phyloP scores from a whole-genome alignment of 1,284 basidiomycete species.

The Rhodotorula sp. region DNA sequence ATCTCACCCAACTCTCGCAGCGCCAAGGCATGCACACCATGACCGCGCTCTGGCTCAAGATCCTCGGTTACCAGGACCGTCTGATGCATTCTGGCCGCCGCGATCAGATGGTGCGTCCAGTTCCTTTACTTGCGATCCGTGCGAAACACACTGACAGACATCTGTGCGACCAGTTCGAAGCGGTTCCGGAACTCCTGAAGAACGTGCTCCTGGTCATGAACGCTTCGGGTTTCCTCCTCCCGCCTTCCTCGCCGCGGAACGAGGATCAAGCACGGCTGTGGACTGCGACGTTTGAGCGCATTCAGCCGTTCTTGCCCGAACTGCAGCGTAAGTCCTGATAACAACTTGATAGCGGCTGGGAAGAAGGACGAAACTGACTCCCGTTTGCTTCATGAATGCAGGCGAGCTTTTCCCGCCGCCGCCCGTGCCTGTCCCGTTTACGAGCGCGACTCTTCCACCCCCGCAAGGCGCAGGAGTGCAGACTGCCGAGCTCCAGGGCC shows the following conservation, averaged over 20 bases:
- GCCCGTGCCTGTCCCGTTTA: constrained; percentile 22
- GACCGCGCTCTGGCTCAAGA: constrained; percentile 78
- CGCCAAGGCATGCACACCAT: constrained; percentile 63
- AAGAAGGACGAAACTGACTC: neutral
- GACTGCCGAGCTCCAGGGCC: neutral
- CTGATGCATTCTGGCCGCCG: constrained; percentile 80
- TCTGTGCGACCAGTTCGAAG: constrained; percentile 69
- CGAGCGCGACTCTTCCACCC: neutral
- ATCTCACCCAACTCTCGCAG: constrained; percentile 71
- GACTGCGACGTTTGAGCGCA: constrained; percentile 74
- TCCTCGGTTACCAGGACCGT: constrained; percentile 85
- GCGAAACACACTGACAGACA: neutral
- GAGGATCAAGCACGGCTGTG: constrained; percentile 73
- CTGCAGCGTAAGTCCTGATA: constrained; percentile 63
- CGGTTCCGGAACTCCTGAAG: constrained; percentile 92
- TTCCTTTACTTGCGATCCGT: neutral
- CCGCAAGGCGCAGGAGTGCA: neutral
- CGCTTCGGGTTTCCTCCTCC: constrained; percentile 74
- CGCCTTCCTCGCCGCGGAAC: constrained; percentile 60
- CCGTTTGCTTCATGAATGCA: neutral
- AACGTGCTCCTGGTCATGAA: constrained; percentile 97
- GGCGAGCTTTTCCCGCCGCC: constrained; percentile 31
- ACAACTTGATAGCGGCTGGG: too few species aligned
- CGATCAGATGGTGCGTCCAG: constrained; percentile 73
- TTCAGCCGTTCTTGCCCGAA: constrained; percentile 84